phyloP scores from a whole-genome alignment of 805 yeast species.

The Schizosaccharomyces japonicus region DNA sequence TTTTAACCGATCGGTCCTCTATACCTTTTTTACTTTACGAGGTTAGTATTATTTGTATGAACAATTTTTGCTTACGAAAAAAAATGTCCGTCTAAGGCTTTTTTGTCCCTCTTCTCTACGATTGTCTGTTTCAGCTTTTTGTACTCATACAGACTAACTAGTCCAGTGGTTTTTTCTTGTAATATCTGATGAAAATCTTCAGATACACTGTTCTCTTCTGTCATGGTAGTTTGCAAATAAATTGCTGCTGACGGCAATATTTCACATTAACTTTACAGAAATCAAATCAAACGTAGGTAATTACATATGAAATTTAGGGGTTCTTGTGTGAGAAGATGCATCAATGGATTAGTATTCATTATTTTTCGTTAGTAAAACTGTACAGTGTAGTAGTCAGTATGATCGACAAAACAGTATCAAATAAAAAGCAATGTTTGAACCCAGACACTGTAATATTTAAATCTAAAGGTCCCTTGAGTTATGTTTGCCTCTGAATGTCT shows the following conservation, averaged over 20 bases:
- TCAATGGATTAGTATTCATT: too few relatives aligned
- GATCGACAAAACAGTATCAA: background rate
- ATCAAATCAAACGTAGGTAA: too few relatives aligned
- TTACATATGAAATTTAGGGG: too few relatives aligned
- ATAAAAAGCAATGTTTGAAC: background rate
- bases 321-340: too few relatives aligned
- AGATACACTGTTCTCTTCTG: too few relatives aligned
- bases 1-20: background rate
- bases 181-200: background rate
- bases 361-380: too few relatives aligned
- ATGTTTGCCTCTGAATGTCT: background rate
- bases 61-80: too few relatives aligned
- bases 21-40: background rate
- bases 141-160: background rate
- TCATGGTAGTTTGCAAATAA: too few relatives aligned
- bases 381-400: too few relatives aligned
- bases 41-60: background rate
- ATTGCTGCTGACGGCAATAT: too few relatives aligned
- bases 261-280: too few relatives aligned
- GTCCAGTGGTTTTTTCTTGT: background rate
- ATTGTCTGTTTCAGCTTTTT: background rate
- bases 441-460: background rate
- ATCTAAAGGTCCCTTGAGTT: background rate
- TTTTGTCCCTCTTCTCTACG: background rate
- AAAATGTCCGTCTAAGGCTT: too few relatives aligned